Evolutionary conservation across 768 basidiomycete genomes (phyloP).

Genomic region (Hericium erinaceus): DNA sequence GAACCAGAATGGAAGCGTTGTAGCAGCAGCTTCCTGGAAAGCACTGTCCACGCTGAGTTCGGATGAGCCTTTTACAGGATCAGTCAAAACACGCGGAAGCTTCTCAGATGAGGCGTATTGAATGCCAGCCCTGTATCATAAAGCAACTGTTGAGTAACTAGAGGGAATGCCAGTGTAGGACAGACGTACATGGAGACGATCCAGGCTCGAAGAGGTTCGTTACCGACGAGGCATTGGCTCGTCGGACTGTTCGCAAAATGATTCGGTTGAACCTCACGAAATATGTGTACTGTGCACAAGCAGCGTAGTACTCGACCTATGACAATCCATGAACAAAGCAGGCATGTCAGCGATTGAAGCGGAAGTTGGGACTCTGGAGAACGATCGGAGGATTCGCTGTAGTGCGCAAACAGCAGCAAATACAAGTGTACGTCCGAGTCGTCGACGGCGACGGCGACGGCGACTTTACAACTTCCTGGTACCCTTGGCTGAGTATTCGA

Average conservation of each 20-base stretch:
- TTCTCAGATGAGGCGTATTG: neutral
- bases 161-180: neutral
- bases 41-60: neutral
- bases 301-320: neutral
- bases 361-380: neutral
- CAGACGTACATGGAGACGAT: neutral
- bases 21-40: neutral
- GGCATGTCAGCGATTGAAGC: too few species aligned
- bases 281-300: neutral
- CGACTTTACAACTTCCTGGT: too few species aligned
- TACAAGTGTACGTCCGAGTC: too few species aligned
- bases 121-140: neutral
- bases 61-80: neutral
- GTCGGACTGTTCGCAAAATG: neutral
- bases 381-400: neutral
- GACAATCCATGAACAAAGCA: neutral
- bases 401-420: too few species aligned
- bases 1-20: neutral
- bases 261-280: neutral
- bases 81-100: neutral
- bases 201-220: neutral
- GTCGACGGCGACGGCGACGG: too few species aligned
- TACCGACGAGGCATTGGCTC: neutral
- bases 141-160: too few species aligned
- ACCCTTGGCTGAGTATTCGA: too few species aligned